phyloP scores from a whole-genome alignment of 2,329 filamentous ascomycete genomes.

The Malbranchea cinnamomea region DNA sequence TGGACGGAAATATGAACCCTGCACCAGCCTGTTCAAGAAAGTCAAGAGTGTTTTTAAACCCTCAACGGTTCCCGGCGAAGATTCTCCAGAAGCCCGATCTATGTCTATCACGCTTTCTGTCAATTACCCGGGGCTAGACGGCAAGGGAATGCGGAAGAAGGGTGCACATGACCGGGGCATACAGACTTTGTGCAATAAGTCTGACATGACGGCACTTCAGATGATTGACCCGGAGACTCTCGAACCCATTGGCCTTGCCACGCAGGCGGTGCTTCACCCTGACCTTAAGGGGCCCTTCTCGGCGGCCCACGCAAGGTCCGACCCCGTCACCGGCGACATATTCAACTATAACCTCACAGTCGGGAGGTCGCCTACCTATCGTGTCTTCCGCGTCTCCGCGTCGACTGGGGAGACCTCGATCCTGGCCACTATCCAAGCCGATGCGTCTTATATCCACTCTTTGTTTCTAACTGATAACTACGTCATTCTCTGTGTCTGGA shows the following conservation, averaged over 20 bases:
- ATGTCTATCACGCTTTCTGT: conserved; percentile 50
- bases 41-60: conserved; percentile 45
- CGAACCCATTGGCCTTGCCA: conserved; percentile 51
- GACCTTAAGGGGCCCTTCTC: conserved; percentile 51
- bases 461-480: conserved; percentile 58
- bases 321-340: conserved; percentile 57
- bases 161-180: conserved; percentile 21
- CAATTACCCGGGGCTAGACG: conserved; percentile 45
- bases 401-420: conserved; percentile 52
- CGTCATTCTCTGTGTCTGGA: conserved; percentile 59
- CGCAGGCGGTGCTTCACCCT: conserved; percentile 49
- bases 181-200: conserved; percentile 43
- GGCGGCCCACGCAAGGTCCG: conserved; percentile 55
- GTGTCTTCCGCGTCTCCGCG: conserved; percentile 51
- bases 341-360: conserved; percentile 72
- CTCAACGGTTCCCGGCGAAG: conserved; percentile 6
- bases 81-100: conserved; percentile 34
- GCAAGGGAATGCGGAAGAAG: conserved; percentile 10
- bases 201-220: conserved; percentile 43
- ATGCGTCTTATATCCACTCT: conserved; percentile 66
- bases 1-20: conserved; percentile 58
- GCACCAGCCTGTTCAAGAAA: conserved; percentile 58
- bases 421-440: conserved; percentile 47
- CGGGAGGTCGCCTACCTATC: conserved; percentile 44
- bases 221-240: conserved; percentile 55